Evolutionary conservation across 2,329 filamentous ascomycete genomes (phyloP), one percentile per base, ranked within the genome.

Genomic region (Microcyclosporella mali): DNA sequence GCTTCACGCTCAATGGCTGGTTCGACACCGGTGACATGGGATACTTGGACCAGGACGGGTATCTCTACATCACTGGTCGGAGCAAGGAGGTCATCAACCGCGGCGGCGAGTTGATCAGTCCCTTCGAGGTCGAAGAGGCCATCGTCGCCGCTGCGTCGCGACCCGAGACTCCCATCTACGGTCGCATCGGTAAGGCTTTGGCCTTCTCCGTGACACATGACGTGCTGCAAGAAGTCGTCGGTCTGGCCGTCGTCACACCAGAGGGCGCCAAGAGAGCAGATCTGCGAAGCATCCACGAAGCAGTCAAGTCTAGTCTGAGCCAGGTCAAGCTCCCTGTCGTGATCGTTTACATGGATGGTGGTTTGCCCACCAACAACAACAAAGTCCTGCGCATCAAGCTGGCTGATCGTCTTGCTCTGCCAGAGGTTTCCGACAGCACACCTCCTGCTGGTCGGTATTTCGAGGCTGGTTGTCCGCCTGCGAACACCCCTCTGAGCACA

Each of bases 61-160:
- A 71, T 49, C 65, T 77, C 7, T 77, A 70, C 57, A 72, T 77
- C 49, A 77, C 73, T 2, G 74, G 74, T 6, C 67, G 74, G 21
- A 75, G 68, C 55, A 78, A 77, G 51, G 74, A 77, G 43, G 72
- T 77, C 42, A 76, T 78, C 58, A 77, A 77, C 53, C 69, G 74
- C 9, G 75, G 75, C 28, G 74, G 75, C 27, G 75, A 79, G 54
- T 66, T 78, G n/a, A 77, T 79, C 43, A 77, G 73, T 3, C 75
- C 75, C 0, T 76, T 78, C 41, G 75, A 79, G 52, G 68, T 79
- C n/a, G 75, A 78, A 52, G 72, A 78, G 49, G 74, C 74, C 8
- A 70, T 78, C 43, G 63, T 77, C 33, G 62, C 68, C 1, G 69
- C 72, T 9, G 66, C 72, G 3, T 61, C 66, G 34, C 60, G 67